Evolutionary conservation across 2,329 filamentous ascomycete species (phyloP), one percentile per base, ranked within the genome.

Genomic region (Blastomyces parvus): DNA sequence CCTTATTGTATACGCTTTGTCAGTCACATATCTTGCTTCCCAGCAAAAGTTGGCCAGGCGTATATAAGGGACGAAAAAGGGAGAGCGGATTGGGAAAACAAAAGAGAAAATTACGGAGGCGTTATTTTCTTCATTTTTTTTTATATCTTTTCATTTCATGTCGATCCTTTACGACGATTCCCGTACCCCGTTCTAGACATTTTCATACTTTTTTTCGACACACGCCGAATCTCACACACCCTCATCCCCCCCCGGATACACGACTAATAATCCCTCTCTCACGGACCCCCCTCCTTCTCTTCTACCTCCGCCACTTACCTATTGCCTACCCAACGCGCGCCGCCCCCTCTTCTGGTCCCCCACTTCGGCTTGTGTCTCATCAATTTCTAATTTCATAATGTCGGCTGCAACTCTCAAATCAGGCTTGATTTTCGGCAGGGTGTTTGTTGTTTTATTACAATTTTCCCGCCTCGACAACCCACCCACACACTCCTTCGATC

Each of bases 1-100:
- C 61, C 64, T 52, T 55, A 40, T 61, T 40, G 48, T 48, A 33
- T 64, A 69, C 67, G 70, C 64, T 63, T 63, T 53, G 63, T 66
- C 63, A 64, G 64, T 66, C 63, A 64, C 64, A 53, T 38, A 53
- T 38, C 36, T 64, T 62, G 36, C 62, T 56, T 56, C 42, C 33
- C 14, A 36, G 52, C 27, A 9, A 55, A 19, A 27, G 9, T 38
- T 36, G 27, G n/a, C 52, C 9, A 52, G 27, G 52, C 27, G 52
- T 33, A 19, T n/a, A 42, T 57, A 59, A 33, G 62, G 56, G 4
- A 30, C 27, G 60, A 17, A 25, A 42, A 57, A 55, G 17, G 27
- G 50, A 30, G 40, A 33, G 40, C 17, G 38, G 40, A 1, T 17
- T 44, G 19, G 40, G 19, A 17, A 44, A 44, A 44, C 14, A 44